Conservation (phyloP, 169 alveolate species). For the Perkinsus olseni region DNA sequence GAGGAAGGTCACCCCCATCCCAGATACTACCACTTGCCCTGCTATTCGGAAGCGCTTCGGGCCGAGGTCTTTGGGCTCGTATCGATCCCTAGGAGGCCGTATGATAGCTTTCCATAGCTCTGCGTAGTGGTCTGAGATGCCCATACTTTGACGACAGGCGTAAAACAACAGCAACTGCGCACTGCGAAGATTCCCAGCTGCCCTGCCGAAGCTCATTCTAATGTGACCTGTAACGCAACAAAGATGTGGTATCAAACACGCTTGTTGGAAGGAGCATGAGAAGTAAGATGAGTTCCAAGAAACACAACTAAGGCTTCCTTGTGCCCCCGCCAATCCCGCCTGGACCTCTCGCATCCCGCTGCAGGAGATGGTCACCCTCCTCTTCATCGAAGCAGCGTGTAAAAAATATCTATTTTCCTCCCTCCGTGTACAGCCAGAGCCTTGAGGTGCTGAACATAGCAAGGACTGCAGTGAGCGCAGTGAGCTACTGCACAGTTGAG, state of each 20-base stretch:
- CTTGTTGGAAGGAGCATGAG: no score
- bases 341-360: background rate
- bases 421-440: no score
- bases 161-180: background rate
- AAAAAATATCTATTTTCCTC: no score
- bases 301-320: background rate
- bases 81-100: constrained; percentile 61
- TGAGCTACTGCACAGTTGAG: no score
- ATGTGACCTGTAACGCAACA: no score
- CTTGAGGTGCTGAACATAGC: no score
- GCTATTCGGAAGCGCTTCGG: constrained; percentile 35
- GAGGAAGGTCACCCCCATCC: background rate
- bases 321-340: background rate
- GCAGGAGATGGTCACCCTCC: background rate
- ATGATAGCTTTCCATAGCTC: constrained; percentile 45
- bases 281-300: background rate
- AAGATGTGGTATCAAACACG: no score
- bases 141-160: background rate
- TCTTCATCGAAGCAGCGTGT: background rate
- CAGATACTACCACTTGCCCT: background rate
- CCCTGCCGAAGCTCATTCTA: background rate
- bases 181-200: background rate
- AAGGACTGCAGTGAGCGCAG: no score
- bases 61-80: constrained; percentile 40
- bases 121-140: background rate